Evolutionary conservation across 345 rosid genomes (phyloP).

Genomic region (Nasturtium officinale): DNA sequence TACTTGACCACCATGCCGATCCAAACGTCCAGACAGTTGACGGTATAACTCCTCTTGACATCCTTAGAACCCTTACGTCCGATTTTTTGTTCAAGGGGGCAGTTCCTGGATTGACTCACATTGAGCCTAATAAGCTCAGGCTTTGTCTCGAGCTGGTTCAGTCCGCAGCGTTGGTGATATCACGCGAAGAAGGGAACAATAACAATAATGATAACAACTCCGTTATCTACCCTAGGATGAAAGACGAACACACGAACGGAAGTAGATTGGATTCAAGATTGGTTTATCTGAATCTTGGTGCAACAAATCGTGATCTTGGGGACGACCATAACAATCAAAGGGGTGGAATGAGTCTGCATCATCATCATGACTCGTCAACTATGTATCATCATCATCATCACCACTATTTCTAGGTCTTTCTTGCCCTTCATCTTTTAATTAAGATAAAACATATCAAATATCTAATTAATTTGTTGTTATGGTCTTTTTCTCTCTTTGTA

Average conservation of each 20-base stretch:
- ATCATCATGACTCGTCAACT: conserved; percentile 51
- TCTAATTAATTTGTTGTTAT: conserved; percentile 14
- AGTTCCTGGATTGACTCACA: conserved; percentile 85
- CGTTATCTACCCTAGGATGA: conserved; percentile 65
- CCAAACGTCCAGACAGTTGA: conserved; percentile 91
- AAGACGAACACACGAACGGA: conserved; percentile 63
- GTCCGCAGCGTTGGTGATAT: conserved; percentile 91
- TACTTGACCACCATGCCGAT: conserved; percentile 95
- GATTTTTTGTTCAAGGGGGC: conserved; percentile 99
- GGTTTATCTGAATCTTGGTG: conserved; percentile 93
- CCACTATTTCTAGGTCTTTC: conserved; percentile 56
- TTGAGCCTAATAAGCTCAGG: conserved; percentile 95
- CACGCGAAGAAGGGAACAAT: conserved; percentile 87
- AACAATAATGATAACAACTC: conserved; percentile 48
- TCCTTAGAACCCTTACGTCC: conserved; percentile 90
- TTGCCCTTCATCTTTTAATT: conserved; percentile 16
- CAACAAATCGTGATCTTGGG: conserved; percentile 53
- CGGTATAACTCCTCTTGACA: conserved; percentile 87
- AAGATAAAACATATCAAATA: conserved; percentile 19
- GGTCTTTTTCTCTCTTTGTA: background rate
- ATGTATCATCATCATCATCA: conserved; percentile 52
- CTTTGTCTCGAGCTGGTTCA: conserved; percentile 97
- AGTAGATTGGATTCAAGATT: conserved; percentile 74
- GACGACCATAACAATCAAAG: conserved; percentile 56
- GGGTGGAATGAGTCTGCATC: conserved; percentile 56